These are phyloP conservation scores for Wickerhamomyces sp. DNA, from an alignment of 1,139 yeast species.

Conservation along the genomic window DNA sequence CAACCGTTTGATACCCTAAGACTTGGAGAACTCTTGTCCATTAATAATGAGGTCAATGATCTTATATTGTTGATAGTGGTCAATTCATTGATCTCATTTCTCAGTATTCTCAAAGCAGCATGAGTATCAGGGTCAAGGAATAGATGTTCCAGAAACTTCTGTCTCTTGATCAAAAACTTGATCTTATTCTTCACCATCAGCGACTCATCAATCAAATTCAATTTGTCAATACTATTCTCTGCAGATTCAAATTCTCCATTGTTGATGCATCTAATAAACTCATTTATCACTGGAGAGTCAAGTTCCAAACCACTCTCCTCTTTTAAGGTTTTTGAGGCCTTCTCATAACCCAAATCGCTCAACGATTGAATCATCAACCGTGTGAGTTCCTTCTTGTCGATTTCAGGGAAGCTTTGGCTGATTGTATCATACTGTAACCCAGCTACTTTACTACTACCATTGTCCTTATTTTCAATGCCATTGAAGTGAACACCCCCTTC, in stretches of 20 bases:
- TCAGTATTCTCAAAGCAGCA: slow-evolving; percentile 39
- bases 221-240: slow-evolving; percentile 27
- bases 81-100: slow-evolving; percentile 32
- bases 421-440: slow-evolving; percentile 9
- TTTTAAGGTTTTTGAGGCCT: slow-evolving; percentile 35
- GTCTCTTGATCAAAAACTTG: slow-evolving; percentile 31
- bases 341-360: slow-evolving; percentile 42
- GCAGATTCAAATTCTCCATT: slow-evolving; percentile 41
- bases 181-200: slow-evolving; percentile 19
- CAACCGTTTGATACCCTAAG: slow-evolving; percentile 27
- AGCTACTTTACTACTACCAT: not conserved
- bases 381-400: slow-evolving; percentile 39
- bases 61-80: slow-evolving; percentile 26
- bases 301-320: slow-evolving; percentile 34
- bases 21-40: slow-evolving; percentile 28
- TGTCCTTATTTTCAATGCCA: too few species aligned
- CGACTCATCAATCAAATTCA: slow-evolving; percentile 24
- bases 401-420: slow-evolving; percentile 20
- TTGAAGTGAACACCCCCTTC: too few species aligned
- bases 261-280: slow-evolving; percentile 35
- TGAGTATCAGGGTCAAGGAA: slow-evolving; percentile 28
- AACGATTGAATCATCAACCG: slow-evolving; percentile 45
- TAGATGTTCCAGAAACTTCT: slow-evolving; percentile 37
- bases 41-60: slow-evolving; percentile 30
- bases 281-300: slow-evolving; percentile 38